Conservation (phyloP, 495 filamentous ascomycete genomes). For the Aspergillus conjunctus region DNA sequence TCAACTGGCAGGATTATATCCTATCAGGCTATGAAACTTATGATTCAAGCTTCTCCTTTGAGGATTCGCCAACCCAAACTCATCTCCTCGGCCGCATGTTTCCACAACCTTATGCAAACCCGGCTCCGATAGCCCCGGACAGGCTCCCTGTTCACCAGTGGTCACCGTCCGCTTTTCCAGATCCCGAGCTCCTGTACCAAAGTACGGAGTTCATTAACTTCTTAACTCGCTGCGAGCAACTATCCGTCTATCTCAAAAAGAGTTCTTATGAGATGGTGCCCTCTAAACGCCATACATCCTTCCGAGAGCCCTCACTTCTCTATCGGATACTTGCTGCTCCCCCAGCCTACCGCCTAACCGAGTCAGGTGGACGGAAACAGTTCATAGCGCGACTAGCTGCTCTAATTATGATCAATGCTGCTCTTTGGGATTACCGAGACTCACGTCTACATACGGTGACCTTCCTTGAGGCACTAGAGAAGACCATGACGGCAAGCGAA, state of each 20-base stretch:
- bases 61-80: conserved; percentile 14
- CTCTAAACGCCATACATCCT: conserved; percentile 30
- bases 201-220: conserved; percentile 44
- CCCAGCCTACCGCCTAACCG: conserved; percentile 32
- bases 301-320: conserved; percentile 31
- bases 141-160: conserved; percentile 7
- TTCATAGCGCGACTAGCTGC: conserved; percentile 38
- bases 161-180: conserved; percentile 17
- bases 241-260: conserved; percentile 33
- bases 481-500: conserved; percentile 37
- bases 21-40: conserved; percentile 42
- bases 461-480: conserved; percentile 38
- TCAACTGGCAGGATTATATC: conserved; percentile 50
- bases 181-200: conserved; percentile 38
- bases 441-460: conserved; percentile 27
- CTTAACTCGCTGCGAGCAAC: conserved; percentile 40
- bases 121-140: conserved; percentile 18
- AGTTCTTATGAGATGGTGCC: conserved; percentile 16
- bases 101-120: conserved; percentile 30
- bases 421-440: conserved; percentile 45
- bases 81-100: conserved; percentile 19
- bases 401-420: conserved; percentile 43
- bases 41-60: conserved; percentile 38
- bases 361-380: conserved; percentile 40
- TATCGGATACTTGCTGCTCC: conserved; percentile 37